Conservation (phyloP, 148 eudicot species). For the Pharnaceum exiguum region DNA sequence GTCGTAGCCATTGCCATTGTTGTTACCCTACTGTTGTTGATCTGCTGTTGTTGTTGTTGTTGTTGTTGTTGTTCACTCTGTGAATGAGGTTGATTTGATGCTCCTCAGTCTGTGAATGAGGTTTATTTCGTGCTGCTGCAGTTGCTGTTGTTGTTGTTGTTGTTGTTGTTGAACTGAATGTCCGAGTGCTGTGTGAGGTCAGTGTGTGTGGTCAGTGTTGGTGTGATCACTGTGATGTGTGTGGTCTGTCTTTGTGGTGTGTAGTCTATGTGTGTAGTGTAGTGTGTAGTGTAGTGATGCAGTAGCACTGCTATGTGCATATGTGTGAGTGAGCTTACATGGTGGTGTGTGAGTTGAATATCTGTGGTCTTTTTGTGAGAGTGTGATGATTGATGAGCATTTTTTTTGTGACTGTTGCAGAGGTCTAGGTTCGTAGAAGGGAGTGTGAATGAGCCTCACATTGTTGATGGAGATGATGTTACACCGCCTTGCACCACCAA, state of each 20-base stretch:
- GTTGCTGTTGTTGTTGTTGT: not conserved
- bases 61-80: constrained; percentile 20
- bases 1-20: constrained; percentile 26
- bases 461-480: not conserved
- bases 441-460: no score
- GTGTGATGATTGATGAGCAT: no score
- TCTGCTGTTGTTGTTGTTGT: constrained; percentile 21
- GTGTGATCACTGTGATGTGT: constrained; percentile 14
- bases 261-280: no score
- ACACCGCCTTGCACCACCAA: not conserved
- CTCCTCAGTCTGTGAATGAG: constrained; percentile 7
- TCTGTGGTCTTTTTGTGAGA: no score
- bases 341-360: no score
- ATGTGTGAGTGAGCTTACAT: no score
- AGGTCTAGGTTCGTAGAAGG: no score
- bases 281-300: no score
- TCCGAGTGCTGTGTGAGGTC: constrained; percentile 20
- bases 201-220: constrained; percentile 7
- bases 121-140: constrained; percentile 4
- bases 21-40: constrained; percentile 16
- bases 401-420: no score
- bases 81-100: not conserved
- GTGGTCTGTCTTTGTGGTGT: constrained; percentile 15
- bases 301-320: no score
- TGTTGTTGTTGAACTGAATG: constrained; percentile 9